Conservation (phyloP, 805 yeast species). For the Metschnikowia santaceciliae region DNA sequence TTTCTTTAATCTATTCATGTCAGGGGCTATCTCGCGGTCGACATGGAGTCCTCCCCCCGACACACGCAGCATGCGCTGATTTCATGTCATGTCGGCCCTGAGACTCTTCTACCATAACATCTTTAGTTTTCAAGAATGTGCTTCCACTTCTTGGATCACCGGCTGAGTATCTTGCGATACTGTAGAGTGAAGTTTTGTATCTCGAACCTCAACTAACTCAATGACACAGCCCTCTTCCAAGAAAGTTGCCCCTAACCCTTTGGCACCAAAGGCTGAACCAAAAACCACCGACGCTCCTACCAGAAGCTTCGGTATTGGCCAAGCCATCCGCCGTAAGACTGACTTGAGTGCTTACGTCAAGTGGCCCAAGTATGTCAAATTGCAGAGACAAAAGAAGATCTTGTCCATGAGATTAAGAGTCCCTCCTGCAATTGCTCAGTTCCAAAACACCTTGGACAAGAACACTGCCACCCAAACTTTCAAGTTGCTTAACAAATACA, state of each 20-base stretch:
- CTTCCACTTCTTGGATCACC: conserved; percentile 40
- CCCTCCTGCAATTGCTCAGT: conserved; percentile 97
- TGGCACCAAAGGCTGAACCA: conserved; percentile 32
- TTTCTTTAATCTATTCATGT: conserved; percentile 15
- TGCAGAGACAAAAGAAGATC: conserved; percentile 98
- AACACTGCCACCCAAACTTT: conserved; percentile 97
- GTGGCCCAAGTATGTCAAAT: conserved; percentile 98
- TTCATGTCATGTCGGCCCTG: conserved; percentile 1
- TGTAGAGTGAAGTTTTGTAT: conserved; percentile 34
- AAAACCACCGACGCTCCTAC: conserved; percentile 23
- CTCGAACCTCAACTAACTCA: conserved; percentile 34
- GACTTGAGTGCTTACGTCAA: conserved; percentile 95
- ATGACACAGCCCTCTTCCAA: conserved; percentile 54
- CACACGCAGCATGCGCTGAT: background rate
- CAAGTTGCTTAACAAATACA: conserved; percentile 97
- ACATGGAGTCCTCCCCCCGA: background rate
- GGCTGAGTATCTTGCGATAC: conserved; percentile 42
- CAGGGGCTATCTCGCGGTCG: conserved; percentile 2
- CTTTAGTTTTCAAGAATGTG: conserved; percentile 22
- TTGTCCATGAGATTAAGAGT: conserved; percentile 94
- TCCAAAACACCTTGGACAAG: conserved; percentile 94
- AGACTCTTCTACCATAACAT: conserved; percentile 6
- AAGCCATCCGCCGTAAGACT: conserved; percentile 91
- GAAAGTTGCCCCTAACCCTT: conserved; percentile 47
- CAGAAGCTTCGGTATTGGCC: conserved; percentile 94